A percentile compares a stretch with the other conserved stretches of the same genome.
Conservation (phyloP, 75 land plant genomes). For the Pinus taeda region DNA sequence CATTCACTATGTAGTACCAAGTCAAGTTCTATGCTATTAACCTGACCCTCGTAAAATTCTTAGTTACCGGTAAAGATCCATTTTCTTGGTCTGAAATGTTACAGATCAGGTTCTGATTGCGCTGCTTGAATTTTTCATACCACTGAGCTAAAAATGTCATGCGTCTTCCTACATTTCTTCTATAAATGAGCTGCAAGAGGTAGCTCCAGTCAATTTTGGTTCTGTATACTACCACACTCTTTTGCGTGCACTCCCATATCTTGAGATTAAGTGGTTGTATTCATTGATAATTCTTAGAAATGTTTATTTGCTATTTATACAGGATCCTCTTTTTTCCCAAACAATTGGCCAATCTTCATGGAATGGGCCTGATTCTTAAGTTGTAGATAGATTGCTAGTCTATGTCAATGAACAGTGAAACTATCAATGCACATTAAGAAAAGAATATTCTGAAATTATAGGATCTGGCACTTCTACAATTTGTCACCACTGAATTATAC, state of each 20-base stretch:
- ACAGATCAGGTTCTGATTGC: conserved; percentile 8
- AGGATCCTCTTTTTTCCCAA: not conserved
- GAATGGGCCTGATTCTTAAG: no score
- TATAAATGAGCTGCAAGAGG: conserved; percentile 11
- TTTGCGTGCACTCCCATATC: not conserved
- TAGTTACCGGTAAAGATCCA: conserved; percentile 5
- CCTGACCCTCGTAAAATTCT: not conserved
- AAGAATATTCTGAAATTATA: no score
- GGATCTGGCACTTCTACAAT: no score
- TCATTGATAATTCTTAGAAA: not conserved
- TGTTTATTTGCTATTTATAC: not conserved
- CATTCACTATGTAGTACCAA: conserved; percentile 5
- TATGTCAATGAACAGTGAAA: no score
- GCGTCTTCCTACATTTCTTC: not conserved
- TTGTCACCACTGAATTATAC: no score
- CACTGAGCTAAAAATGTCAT: not conserved
- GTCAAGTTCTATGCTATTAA: not conserved
- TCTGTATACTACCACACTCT: not conserved
- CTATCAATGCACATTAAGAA: no score
- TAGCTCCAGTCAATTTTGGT: conserved; percentile 10
- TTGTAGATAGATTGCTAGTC: no score
- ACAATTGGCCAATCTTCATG: not conserved
- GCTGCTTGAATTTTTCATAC: conserved; percentile 1
- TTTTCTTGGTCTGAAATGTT: conserved; percentile 11
- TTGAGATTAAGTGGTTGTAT: not conserved